Base-by-base conservation (phyloP, 805 yeast species). In the Metschnikowia orientalis region DNA sequence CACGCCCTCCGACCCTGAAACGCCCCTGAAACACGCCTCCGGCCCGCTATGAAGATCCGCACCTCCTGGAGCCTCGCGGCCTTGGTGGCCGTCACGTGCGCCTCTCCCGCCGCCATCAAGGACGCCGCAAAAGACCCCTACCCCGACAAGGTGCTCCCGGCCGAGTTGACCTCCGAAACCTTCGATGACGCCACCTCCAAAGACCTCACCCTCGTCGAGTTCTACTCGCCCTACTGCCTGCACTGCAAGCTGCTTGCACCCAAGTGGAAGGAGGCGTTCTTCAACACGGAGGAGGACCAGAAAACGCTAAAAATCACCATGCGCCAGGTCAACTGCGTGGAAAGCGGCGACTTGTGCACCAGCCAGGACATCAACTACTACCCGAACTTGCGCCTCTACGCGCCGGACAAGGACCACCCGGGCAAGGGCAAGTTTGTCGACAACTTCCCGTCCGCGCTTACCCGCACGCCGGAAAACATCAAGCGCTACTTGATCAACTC, bases 231-330 rank as follows among this genome's bases (percentile, higher is more conserved):
- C 0, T 80, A 80, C 50, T 92, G 98, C 55, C 55, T 63, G 6
- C 97, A 90, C 58, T 92, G 98, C 61, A 71, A 63, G 41, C 67
- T 61, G 6, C 61, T 92, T 33, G 92, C 85, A 2, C 97, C 98
- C 1, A 69, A 62, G 6, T 92, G 97, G 97, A 72, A 77, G 38
- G 65, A 71, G 35, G 72, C 90, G 0, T 84, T 76, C 60, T 47
- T 63, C 15, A 54, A 57, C 4, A 71, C 75, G 46, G 56, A 67
- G 22, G 53, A 57, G 7, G 78, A 74, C 23, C 69, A 71, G 27
- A 51, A 61, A 11, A 45, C 57, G 6, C 45, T 73, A 31, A 65
- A 67, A 2, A 65, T 81, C 10, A 65, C 66, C 13, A 73, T 88
- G 69, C 69, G 75, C 37, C 90, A 84, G 51, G 95, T 92, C 21